Base-by-base conservation (phyloP, 2,329 filamentous ascomycete genomes). In the Xylaria digitata region DNA sequence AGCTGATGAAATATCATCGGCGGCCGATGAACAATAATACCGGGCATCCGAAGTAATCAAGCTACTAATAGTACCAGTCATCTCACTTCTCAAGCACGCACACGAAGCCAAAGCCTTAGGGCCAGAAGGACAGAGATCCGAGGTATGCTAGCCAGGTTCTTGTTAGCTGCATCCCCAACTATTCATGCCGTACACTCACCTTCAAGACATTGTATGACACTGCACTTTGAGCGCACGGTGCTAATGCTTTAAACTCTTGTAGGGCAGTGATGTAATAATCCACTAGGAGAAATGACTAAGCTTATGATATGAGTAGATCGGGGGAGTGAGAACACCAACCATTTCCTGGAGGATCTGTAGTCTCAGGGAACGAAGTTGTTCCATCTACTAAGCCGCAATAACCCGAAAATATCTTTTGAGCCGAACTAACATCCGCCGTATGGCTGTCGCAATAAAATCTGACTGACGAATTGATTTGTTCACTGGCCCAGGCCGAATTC, bases 181-280 rank as follows among this genome's bases (percentile, higher is more conserved):
- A 15, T 42, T 9, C 8, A 23, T 8, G 1, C 5, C 19, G 7
- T 23, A 30, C 2, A 67, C 79, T 72, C 75, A 84, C 83, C 50
- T 72, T 74, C 34, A 80, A 74, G 2, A 86, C 73, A 3, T 77
- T 82, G 49, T 79, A 77, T 2, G 81, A 81, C 19, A 87, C 67
- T 0, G 78, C 85, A 0, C 71, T 76, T 61, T 81, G 78, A 0
- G 83, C 85, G 61, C 85, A 87, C 0, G 75, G 71, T 0, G 79
- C 79, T 0, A 87, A 77, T 0, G 80, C 78, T 48, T 77, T 80
- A 66, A 78, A 87, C 63, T 83, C 76, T 0, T 82, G 77, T 32
- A 87, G 74, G 13, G 82, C 85, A 1, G 84, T 86, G 63, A 87
- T 83, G 65, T 86, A 84, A 71, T 87, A 88, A 0, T 83, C 80